Conservation (phyloP, 352 stramenopile genomes). For the Pythium guiyangense region DNA sequence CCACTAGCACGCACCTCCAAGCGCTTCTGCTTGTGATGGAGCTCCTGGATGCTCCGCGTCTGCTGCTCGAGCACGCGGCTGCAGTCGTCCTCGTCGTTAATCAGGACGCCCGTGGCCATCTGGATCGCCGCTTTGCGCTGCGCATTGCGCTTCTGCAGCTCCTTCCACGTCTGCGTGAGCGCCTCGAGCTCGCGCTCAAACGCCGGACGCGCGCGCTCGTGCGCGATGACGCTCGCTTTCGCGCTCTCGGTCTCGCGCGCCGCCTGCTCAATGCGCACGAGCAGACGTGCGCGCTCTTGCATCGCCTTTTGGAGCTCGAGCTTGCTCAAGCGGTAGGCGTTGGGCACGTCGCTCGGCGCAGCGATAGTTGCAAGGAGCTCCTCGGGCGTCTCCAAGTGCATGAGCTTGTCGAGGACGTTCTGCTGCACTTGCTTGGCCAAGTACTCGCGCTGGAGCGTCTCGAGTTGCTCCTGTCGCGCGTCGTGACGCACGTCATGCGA, state of each 20-base stretch:
- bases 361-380: constrained; percentile 26
- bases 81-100: constrained; percentile 83
- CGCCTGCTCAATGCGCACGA: constrained; percentile 37
- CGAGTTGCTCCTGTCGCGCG: constrained; percentile 28
- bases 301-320: constrained; percentile 37
- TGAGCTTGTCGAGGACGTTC: constrained; percentile 68
- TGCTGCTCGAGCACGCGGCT: constrained; percentile 63
- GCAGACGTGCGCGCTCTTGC: constrained; percentile 32
- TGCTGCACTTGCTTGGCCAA: constrained; percentile 62
- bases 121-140: constrained; percentile 69
- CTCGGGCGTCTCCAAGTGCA: constrained; percentile 46
- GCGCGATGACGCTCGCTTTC: constrained; percentile 41
- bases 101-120: constrained; percentile 58
- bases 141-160: constrained; percentile 67
- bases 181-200: constrained; percentile 49
- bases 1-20: constrained; percentile 32
- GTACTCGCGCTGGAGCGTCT: constrained; percentile 43
- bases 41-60: constrained; percentile 66
- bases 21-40: constrained; percentile 61
- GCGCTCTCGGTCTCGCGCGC: constrained; percentile 41
- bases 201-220: constrained; percentile 25
- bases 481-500: neutral
- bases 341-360: constrained; percentile 21
- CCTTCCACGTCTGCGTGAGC: constrained; percentile 57
- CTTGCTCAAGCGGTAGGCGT: constrained; percentile 30